These are phyloP conservation scores for Artemisia argyi DNA, from an alignment of 129 eudicot genomes.

Conservation along the genomic window DNA sequence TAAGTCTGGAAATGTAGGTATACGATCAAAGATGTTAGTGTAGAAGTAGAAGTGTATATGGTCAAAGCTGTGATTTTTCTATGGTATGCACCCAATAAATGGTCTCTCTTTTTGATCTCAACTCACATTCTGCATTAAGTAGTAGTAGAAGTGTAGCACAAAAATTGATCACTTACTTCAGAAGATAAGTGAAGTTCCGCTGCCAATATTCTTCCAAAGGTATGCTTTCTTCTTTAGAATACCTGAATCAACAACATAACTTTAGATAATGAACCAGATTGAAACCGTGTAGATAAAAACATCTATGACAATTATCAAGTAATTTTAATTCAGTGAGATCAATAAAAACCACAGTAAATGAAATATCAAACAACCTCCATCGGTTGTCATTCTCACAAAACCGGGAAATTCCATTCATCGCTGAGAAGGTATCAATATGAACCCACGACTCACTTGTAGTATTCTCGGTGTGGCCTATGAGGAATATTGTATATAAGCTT, in stretches of 20 bases:
- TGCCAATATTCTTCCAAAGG: slow-evolving; percentile 44
- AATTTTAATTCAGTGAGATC: background rate
- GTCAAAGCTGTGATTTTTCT: no score
- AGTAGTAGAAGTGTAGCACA: background rate
- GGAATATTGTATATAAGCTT: background rate
- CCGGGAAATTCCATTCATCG: slow-evolving; percentile 96
- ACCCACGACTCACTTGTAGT: slow-evolving; percentile 56
- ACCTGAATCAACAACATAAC: slow-evolving; percentile 49
- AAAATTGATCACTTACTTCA: slow-evolving; percentile 59
- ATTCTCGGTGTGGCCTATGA: slow-evolving; percentile 49
- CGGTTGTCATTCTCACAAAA: slow-evolving; percentile 74
- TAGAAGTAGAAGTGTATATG: no score
- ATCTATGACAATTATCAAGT: slow-evolving; percentile 4
- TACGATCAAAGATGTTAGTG: no score
- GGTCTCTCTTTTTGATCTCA: no score
- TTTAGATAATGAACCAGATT: slow-evolving; percentile 15
- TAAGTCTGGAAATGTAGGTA: no score
- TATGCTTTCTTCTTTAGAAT: slow-evolving; percentile 88
- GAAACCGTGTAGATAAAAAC: background rate
- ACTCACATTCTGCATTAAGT: background rate
- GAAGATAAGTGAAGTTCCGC: slow-evolving; percentile 76
- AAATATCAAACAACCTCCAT: slow-evolving; percentile 65
- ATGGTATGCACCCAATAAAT: no score
- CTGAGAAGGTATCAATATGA: slow-evolving; percentile 87
- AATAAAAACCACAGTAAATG: slow-evolving; percentile 1